phyloP scores from a whole-genome alignment of 257 asterid species.

The Ocimum tenuiflorum region DNA sequence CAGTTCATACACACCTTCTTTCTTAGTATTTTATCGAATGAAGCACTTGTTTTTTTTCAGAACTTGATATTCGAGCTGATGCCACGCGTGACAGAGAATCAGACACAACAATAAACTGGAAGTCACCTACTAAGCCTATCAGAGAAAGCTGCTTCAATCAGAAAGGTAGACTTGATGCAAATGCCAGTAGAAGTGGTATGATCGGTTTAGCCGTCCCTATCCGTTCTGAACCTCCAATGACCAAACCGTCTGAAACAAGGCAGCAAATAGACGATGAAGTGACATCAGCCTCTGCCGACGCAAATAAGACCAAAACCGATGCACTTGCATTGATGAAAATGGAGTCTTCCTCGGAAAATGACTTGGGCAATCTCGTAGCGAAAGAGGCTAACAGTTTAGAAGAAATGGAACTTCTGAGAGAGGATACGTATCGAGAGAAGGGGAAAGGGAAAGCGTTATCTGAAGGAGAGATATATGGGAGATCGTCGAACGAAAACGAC shows the following conservation, averaged over 20 bases:
- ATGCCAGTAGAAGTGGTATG: constrained; percentile 1
- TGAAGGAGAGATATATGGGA: constrained; percentile 20
- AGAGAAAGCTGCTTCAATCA: constrained; percentile 9
- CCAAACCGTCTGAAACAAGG: constrained; percentile 13
- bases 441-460: constrained; percentile 45
- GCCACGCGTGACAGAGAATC: constrained; percentile 1
- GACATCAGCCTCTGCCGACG: constrained; percentile 23
- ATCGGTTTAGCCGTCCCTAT: constrained; percentile 11
- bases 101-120: constrained; percentile 14
- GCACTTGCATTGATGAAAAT: constrained; percentile 10
- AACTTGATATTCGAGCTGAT: constrained; percentile 13
- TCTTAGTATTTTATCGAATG: neutral
- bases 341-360: constrained; percentile 46
- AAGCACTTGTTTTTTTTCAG: constrained; percentile 25
- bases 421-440: constrained; percentile 26
- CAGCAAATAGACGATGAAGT: constrained; percentile 31
- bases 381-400: constrained; percentile 12
- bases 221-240: constrained; percentile 16
- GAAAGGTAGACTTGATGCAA: neutral
- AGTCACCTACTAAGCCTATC: constrained; percentile 10
- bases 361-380: constrained; percentile 9
- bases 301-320: constrained; percentile 2
- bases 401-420: constrained; percentile 19
- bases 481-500: constrained; percentile 18
- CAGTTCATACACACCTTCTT: too few relatives aligned